Evolutionary conservation across 352 stramenopile genomes (phyloP).

Genomic region (Pythium monospermum): DNA sequence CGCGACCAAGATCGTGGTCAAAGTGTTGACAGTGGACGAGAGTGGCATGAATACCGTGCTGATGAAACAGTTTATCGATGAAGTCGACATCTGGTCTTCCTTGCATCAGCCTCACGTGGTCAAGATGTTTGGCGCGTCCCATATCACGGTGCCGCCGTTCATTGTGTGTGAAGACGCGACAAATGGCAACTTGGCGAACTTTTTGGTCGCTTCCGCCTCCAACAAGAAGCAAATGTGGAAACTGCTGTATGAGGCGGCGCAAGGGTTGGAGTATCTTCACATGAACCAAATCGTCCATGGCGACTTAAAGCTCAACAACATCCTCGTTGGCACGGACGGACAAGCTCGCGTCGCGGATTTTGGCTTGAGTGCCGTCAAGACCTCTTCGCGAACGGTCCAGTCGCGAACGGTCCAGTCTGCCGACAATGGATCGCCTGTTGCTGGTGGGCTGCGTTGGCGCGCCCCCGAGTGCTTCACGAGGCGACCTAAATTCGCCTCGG

Average conservation of each 20-base stretch:
- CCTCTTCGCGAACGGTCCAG: background rate
- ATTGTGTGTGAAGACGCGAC: conserved; percentile 25
- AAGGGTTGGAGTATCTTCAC: conserved; percentile 56
- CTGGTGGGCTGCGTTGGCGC: conserved; percentile 16
- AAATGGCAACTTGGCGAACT: conserved; percentile 13
- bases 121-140: conserved; percentile 26
- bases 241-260: conserved; percentile 22
- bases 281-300: conserved; percentile 48
- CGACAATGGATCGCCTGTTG: background rate
- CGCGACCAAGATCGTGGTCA: conserved; percentile 26
- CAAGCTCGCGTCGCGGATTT: conserved; percentile 23
- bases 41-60: background rate
- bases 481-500: conserved; percentile 20
- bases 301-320: conserved; percentile 66
- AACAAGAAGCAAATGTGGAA: conserved; percentile 7
- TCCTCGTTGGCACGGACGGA: conserved; percentile 19
- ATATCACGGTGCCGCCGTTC: conserved; percentile 22
- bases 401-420: background rate
- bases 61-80: conserved; percentile 5
- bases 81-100: conserved; percentile 24
- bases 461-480: conserved; percentile 26
- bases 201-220: background rate
- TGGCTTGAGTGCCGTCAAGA: conserved; percentile 7
- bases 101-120: conserved; percentile 24
- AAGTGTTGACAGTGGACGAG: conserved; percentile 18